These are phyloP conservation scores for Rhizophagus clarus DNA, from an alignment of 192 early-diverging fungal species.

Conservation along the genomic window DNA sequence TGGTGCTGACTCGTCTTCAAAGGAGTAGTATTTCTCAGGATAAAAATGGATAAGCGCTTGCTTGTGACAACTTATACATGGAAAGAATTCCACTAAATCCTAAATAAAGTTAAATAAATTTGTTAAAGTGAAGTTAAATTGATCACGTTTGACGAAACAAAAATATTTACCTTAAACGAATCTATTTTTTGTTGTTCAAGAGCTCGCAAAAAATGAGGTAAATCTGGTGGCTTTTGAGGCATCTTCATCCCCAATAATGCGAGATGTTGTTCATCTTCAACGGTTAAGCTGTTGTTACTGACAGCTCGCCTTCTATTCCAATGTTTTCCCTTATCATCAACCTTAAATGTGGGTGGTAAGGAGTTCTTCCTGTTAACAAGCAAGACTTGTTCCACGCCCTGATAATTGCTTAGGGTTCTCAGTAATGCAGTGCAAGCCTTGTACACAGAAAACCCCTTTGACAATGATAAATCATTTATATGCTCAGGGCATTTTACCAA, in stretches of 20 bases:
- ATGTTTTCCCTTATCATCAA: no score
- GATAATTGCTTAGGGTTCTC: not conserved
- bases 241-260: not conserved
- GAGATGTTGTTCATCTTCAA: conserved; percentile 9
- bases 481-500: conserved; percentile 14
- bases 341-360: no score
- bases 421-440: conserved; percentile 13
- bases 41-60: not conserved
- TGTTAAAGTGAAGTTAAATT: no score
- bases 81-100: conserved; percentile 8
- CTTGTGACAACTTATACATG: conserved; percentile 2
- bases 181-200: conserved; percentile 4
- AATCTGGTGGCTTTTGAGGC: not conserved
- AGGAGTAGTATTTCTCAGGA: conserved; percentile 15
- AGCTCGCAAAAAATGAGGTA: not conserved
- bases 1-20: not conserved
- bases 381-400: no score
- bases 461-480: not conserved
- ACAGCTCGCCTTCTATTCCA: not conserved
- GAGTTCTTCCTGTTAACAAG: no score
- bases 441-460: not conserved
- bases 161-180: not conserved
- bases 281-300: not conserved
- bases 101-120: not conserved
- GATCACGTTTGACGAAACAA: no score